Evolutionary conservation across 345 rosid species (phyloP).

Genomic region (Eucalyptus tenuipes): DNA sequence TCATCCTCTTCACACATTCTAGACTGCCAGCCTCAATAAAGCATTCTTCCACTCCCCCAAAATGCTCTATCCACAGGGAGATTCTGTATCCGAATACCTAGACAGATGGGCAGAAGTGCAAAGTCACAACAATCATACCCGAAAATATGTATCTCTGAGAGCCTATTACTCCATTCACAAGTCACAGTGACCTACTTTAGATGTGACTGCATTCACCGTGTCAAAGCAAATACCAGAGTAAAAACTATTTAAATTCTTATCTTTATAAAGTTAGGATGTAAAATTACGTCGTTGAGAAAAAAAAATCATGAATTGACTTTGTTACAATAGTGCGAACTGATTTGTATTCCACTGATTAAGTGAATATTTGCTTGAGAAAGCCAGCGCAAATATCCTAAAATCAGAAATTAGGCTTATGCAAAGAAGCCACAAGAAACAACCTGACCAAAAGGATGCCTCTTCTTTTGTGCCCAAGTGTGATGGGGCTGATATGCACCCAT

Average conservation of each 20-base stretch:
- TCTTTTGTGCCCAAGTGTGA: constrained; percentile 51
- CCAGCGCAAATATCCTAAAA: neutral
- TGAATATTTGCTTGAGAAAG: neutral
- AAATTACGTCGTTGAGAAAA: neutral
- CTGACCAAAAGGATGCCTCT: constrained; percentile 69
- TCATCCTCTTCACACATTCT: constrained; percentile 55
- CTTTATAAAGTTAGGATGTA: neutral
- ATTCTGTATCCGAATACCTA: constrained; percentile 85
- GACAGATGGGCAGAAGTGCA: neutral
- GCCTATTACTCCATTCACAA: neutral
- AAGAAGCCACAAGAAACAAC: constrained; percentile 20
- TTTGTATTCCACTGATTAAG: neutral
- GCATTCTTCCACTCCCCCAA: constrained; percentile 25
- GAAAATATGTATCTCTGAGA: neutral
- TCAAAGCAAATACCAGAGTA: neutral
- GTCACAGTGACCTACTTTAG: neutral
- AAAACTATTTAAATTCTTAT: neutral
- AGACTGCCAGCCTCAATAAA: constrained; percentile 42
- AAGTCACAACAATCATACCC: neutral
- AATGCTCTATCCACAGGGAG: constrained; percentile 92
- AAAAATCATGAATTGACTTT: neutral
- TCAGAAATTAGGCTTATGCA: neutral
- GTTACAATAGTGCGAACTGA: neutral
- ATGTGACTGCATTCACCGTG: neutral
- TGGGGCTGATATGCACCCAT: constrained; percentile 97